These are phyloP conservation scores for Oryza longistaminata DNA, from an alignment of 176 grass and related monocot genomes.

Conservation along the genomic window DNA sequence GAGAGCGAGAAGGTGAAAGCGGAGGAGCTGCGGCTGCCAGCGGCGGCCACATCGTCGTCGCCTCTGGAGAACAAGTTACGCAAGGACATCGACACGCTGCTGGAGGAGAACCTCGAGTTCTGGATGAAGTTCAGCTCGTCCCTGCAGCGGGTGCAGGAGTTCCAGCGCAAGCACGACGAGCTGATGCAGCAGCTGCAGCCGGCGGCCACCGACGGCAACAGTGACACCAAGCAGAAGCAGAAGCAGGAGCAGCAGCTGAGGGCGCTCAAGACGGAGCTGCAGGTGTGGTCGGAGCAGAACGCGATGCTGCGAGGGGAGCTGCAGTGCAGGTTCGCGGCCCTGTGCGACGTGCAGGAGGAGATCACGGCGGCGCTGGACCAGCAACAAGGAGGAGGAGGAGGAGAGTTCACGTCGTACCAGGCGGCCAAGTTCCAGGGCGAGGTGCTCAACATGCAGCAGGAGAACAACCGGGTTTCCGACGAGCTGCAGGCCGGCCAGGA, in stretches of 20 bases:
- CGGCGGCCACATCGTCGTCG: slow-evolving; percentile 28
- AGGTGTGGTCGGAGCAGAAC: slow-evolving; percentile 93
- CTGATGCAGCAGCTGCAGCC: slow-evolving; percentile 44
- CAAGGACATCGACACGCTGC: slow-evolving; percentile 65
- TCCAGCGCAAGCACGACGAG: slow-evolving; percentile 51
- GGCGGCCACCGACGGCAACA: neutral
- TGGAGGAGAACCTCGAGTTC: slow-evolving; percentile 93
- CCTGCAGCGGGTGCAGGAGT: slow-evolving; percentile 71
- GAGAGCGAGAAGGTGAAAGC: neutral
- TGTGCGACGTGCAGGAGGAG: slow-evolving; percentile 79
- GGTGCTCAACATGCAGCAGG: slow-evolving; percentile 90
- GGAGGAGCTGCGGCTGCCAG: slow-evolving; percentile 45
- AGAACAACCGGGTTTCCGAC: slow-evolving; percentile 75
- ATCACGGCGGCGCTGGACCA: slow-evolving; percentile 52
- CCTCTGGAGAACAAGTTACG: slow-evolving; percentile 69
- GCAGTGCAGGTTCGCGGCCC: slow-evolving; percentile 57
- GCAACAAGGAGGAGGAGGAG: neutral
- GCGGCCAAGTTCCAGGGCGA: slow-evolving; percentile 90
- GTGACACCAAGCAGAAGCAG: slow-evolving; percentile 20
- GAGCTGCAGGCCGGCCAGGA: slow-evolving; percentile 72
- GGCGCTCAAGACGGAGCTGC: slow-evolving; percentile 81
- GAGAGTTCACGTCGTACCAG: slow-evolving; percentile 66
- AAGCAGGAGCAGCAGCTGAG: slow-evolving; percentile 53
- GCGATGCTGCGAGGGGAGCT: slow-evolving; percentile 66
- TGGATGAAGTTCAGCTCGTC: slow-evolving; percentile 93